These are phyloP conservation scores for Solanum aculeatissimum DNA, from an alignment of 305 asterid genomes.

Conservation along the genomic window DNA sequence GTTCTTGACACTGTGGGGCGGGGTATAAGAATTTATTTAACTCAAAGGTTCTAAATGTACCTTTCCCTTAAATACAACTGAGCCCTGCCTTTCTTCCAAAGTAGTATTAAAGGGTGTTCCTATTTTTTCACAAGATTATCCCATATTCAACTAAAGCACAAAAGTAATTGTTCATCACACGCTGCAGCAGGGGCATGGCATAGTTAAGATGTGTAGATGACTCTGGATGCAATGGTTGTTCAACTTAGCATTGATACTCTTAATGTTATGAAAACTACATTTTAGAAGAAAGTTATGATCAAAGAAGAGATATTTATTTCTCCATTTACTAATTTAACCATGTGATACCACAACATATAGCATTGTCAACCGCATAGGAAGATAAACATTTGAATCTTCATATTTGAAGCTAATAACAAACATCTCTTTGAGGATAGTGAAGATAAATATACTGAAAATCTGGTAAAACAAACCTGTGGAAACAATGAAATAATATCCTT, in stretches of 20 bases:
- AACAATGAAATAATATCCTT: constrained; percentile 70
- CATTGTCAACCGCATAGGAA: not conserved
- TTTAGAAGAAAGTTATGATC: not conserved
- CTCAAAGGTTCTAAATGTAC: not conserved
- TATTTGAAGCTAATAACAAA: not conserved
- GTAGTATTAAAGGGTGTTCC: not conserved
- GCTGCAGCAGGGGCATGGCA: not conserved
- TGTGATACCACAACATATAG: not conserved
- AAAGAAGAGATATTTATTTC: not conserved
- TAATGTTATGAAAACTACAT: not conserved
- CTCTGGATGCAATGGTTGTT: not conserved
- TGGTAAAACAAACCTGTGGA: constrained; percentile 60
- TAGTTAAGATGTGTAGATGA: not conserved
- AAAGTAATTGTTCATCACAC: not conserved
- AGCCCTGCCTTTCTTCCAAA: not conserved
- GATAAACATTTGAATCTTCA: not conserved
- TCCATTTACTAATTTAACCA: not conserved
- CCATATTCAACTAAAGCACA: not conserved
- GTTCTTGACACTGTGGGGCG: not conserved
- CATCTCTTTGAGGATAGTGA: not conserved
- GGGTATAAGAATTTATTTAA: not conserved
- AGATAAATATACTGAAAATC: not conserved
- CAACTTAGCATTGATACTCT: not conserved
- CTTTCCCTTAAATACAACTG: not conserved
- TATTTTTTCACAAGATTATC: not conserved